A percentile compares a stretch with the other conserved stretches of the same genome.
Conservation (phyloP, 2,329 filamentous ascomycete genomes). For the Phaeoacremonium minimum region DNA sequence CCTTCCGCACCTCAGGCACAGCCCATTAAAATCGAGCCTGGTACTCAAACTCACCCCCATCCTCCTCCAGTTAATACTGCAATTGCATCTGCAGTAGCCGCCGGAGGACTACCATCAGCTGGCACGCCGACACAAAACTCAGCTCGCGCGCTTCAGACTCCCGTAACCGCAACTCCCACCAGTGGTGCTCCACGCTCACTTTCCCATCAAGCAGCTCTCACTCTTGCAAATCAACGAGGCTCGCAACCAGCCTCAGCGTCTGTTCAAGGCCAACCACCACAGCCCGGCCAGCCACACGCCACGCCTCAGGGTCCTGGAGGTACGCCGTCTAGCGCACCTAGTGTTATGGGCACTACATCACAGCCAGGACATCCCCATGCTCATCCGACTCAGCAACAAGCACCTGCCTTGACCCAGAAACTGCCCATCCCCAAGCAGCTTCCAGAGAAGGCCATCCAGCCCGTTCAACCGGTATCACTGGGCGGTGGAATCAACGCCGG, state of each 20-base stretch:
- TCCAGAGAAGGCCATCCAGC: slow-evolving; percentile 59
- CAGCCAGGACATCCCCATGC: slow-evolving; percentile 38
- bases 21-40: slow-evolving; percentile 31
- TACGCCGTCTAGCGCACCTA: slow-evolving; percentile 10
- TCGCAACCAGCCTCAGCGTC: slow-evolving; percentile 18
- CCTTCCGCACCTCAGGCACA: slow-evolving; percentile 12
- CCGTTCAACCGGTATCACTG: slow-evolving; percentile 71
- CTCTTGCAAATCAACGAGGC: slow-evolving; percentile 37
- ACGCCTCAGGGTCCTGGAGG: slow-evolving; percentile 8
- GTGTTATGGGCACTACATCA: slow-evolving; percentile 13
- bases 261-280: slow-evolving; percentile 10
- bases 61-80: slow-evolving; percentile 15
- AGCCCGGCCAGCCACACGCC: slow-evolving; percentile 7
- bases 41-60: slow-evolving; percentile 17
- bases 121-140: slow-evolving; percentile 45
- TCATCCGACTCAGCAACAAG: slow-evolving; percentile 36
- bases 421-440: slow-evolving; percentile 82
- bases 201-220: slow-evolving; percentile 46
- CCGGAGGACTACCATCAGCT: slow-evolving; percentile 29
- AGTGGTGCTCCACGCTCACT: slow-evolving; percentile 36
- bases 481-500: slow-evolving; percentile 54
- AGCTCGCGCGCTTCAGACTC: slow-evolving; percentile 43
- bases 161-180: slow-evolving; percentile 37
- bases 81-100: slow-evolving; percentile 23
- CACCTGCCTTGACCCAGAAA: slow-evolving; percentile 45